Percentiles rank a stretch among this genome's conserved stretches.
phyloP scores from a whole-genome alignment of 495 filamentous ascomycete species.

The Cercophora scortea region DNA sequence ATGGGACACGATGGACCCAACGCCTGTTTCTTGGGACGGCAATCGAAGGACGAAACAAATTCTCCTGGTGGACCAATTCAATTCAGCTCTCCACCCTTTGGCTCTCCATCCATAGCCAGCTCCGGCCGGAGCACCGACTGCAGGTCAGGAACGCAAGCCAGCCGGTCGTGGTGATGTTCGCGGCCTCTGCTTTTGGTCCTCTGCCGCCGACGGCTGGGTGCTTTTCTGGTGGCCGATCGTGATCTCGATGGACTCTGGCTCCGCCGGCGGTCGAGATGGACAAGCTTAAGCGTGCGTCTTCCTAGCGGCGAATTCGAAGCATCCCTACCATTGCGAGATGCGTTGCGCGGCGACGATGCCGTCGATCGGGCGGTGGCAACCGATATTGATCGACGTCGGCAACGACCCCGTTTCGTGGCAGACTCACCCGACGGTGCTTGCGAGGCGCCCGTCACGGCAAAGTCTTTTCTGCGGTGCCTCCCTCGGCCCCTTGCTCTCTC shows the following conservation, averaged over 20 bases:
- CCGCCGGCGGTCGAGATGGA: conserved; percentile 23
- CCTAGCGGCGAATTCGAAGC: conserved; percentile 22
- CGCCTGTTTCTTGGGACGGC: no score
- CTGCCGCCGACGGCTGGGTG: conserved; percentile 23
- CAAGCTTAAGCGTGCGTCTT: conserved; percentile 19
- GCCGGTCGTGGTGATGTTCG: conserved; percentile 8
- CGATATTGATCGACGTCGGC: conserved; percentile 29
- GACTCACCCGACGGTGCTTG: conserved; percentile 28
- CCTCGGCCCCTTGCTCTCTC: conserved; percentile 22
- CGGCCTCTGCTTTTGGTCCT: conserved; percentile 30
- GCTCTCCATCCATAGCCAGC: background rate
- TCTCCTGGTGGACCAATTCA: no score
- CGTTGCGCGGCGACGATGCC: conserved; percentile 9
- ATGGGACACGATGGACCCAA: no score
- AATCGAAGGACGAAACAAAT: no score
- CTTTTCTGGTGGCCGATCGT: conserved; percentile 17
- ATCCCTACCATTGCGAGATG: conserved; percentile 16
- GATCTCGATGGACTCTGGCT: conserved; percentile 31
- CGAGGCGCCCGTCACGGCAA: conserved; percentile 8
- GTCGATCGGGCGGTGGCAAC: conserved; percentile 12
- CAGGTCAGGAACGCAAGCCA: background rate
- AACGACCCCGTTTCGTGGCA: conserved; percentile 30
- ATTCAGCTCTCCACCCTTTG: no score
- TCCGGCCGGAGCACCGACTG: background rate
- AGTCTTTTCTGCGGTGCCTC: conserved; percentile 12